A percentile compares a stretch with the other conserved stretches of the same genome.
These are phyloP conservation scores for Suhomyces bribrorum DNA, from an alignment of 1,139 yeast genomes.

Conservation along the genomic window DNA sequence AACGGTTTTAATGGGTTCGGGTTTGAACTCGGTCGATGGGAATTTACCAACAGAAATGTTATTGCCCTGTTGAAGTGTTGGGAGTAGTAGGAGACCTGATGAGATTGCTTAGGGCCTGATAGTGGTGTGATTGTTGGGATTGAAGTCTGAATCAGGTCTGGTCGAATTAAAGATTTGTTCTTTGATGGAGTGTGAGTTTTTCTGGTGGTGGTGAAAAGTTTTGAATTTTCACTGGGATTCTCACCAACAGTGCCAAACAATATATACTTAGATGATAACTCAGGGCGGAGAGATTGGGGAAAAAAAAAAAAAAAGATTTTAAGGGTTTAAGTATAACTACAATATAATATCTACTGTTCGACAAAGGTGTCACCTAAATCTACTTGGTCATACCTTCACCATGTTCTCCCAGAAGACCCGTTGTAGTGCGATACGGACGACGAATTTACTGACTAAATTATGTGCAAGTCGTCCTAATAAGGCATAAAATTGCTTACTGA, in stretches of 20 bases:
- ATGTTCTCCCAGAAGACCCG: not conserved
- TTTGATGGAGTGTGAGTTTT: constrained; percentile 1
- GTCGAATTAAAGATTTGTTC: not conserved
- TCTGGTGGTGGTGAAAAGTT: constrained; percentile 7
- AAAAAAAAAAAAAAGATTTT: no score
- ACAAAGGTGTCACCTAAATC: no score
- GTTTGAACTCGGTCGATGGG: no score
- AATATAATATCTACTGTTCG: not conserved
- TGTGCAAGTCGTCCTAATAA: constrained; percentile 2
- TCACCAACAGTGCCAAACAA: not conserved
- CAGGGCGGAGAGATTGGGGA: no score
- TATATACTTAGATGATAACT: no score
- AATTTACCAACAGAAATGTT: no score
- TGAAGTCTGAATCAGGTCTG: not conserved
- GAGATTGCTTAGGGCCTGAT: not conserved
- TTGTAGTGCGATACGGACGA: constrained; percentile 8
- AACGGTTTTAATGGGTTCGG: not conserved
- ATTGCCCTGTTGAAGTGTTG: not conserved
- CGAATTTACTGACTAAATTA: not conserved
- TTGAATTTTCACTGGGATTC: constrained; percentile 3
- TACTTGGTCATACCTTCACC: no score
- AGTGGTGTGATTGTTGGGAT: not conserved
- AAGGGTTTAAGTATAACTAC: no score
- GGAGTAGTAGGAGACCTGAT: not conserved
- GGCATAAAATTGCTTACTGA: constrained; percentile 3